Percentiles rank a stretch among this genome's conserved stretches.
phyloP scores from a whole-genome alignment of 192 early-diverging fungal species.

The Coemansia sp. region DNA sequence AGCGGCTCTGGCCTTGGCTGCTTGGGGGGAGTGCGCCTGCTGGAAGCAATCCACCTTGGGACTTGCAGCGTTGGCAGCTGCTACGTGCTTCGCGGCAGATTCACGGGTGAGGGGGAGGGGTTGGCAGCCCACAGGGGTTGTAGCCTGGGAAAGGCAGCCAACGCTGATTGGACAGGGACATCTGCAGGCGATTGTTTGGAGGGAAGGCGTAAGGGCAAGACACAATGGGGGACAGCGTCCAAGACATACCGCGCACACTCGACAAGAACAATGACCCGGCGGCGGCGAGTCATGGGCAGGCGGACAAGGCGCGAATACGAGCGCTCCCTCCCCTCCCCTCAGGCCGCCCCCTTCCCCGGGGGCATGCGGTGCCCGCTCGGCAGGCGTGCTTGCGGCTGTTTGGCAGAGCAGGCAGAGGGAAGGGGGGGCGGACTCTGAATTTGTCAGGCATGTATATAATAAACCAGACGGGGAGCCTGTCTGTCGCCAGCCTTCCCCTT shows the following conservation, averaged over 20 bases:
- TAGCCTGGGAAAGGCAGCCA: not conserved
- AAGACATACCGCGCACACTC: conserved; percentile 13
- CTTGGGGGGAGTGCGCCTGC: not conserved
- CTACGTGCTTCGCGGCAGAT: not conserved
- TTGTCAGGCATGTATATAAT: conserved; percentile 9
- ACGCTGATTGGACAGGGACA: conserved; percentile 25
- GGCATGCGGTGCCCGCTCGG: conserved; percentile 10
- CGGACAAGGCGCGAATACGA: not conserved
- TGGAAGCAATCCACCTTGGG: not conserved
- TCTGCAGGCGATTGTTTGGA: conserved; percentile 27
- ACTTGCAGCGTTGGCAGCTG: not conserved
- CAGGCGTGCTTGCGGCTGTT: not conserved
- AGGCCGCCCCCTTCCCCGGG: conserved; percentile 13
- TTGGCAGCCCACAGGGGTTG: conserved; percentile 5
- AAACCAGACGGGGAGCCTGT: conserved; percentile 8
- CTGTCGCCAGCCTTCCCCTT: not conserved
- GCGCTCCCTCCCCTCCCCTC: not conserved
- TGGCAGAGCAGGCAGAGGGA: not conserved
- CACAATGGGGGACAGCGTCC: conserved; percentile 15
- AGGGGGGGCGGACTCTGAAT: conserved; percentile 23
- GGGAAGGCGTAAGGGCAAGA: conserved; percentile 4
- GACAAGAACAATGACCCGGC: conserved; percentile 38
- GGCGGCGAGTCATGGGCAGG: conserved; percentile 41
- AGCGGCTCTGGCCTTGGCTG: not conserved
- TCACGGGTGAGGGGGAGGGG: conserved; percentile 4